Evolutionary conservation across 805 yeast species (phyloP).

Genomic region (Spathaspora boniae): DNA sequence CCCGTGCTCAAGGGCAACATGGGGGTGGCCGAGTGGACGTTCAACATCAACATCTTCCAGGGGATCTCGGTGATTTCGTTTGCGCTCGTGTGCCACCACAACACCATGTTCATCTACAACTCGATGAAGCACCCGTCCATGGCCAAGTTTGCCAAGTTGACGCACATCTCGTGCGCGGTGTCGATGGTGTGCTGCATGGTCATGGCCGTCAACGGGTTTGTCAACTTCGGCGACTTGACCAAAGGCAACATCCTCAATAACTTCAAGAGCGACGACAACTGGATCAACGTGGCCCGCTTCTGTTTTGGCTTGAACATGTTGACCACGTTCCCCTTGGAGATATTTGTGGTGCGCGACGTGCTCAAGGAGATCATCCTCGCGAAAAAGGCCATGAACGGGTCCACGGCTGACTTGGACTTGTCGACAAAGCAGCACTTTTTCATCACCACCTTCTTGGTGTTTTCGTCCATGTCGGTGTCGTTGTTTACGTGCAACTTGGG

Average conservation of each 20-base stretch:
- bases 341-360: constrained; percentile 87
- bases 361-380: constrained; percentile 56
- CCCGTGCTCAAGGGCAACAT: constrained; percentile 47
- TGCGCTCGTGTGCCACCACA: constrained; percentile 95
- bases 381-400: constrained; percentile 17
- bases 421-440: constrained; percentile 51
- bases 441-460: constrained; percentile 63
- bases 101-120: constrained; percentile 84
- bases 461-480: constrained; percentile 71
- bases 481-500: constrained; percentile 85
- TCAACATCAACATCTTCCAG: constrained; percentile 70
- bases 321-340: constrained; percentile 86
- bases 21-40: constrained; percentile 42
- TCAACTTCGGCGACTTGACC: constrained; percentile 71
- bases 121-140: constrained; percentile 75
- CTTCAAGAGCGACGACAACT: constrained; percentile 68
- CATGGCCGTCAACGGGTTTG: constrained; percentile 77
- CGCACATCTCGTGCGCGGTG: constrained; percentile 79
- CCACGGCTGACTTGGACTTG: constrained; percentile 38
- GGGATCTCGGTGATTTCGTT: constrained; percentile 93
- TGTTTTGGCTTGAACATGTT: constrained; percentile 92
- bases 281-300: constrained; percentile 82
- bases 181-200: constrained; percentile 75
- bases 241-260: constrained; percentile 88
- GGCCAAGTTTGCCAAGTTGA: constrained; percentile 67